Evolutionary conservation across 805 yeast species (phyloP), one percentile per base, ranked within the genome.

Genomic region (Saccharomyces jurei): DNA sequence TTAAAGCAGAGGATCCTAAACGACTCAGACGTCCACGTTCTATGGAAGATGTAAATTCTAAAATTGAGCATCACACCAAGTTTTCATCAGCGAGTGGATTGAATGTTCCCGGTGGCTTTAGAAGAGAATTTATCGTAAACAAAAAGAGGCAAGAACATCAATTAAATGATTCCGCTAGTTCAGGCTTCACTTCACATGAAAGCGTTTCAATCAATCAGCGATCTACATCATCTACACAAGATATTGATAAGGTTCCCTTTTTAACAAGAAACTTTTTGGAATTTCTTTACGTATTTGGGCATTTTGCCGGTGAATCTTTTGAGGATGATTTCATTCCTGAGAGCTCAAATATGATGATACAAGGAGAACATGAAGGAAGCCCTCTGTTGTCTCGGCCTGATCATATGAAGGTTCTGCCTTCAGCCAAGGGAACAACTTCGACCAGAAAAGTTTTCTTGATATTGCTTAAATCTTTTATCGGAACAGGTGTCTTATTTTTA

Each of bases 301-400:
- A 87, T 72, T 87, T 87, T 70, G 94, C 94, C 2, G 95, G 95
- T 65, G 94, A 87, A 69, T 81, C 83, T 44, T 76, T 87, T 52
- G 92, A 86, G 62, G 86, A 82, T 63, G 90, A 83, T 63, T 80
- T 74, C 52, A 62, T 66, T 55, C 61, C 74, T 72, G 65, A 64
- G 27, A 82, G 76, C 49, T 50, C 36, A 17, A 49, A 44, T 28
- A 47, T 48, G 14, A 44, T 50, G 46, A 50, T 53, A n/a, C 52
- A 46, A 17, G 46, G 36, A 41, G 21, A 32, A 2, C 63, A 68
- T 44, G 74, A 71, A 50, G 55, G 47, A 9, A 54, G 66, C 1
- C 66, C 73, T 1, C 56, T 72, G 48, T 51, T 72, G 4, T 49
- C 54, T 11, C 55, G 56, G 8, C 59, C 62, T 3, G 65, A 52